Percentiles rank a stretch among this genome's conserved stretches.
phyloP scores from a whole-genome alignment of 805 yeast species.

The Sugiyamaella floridensis region DNA sequence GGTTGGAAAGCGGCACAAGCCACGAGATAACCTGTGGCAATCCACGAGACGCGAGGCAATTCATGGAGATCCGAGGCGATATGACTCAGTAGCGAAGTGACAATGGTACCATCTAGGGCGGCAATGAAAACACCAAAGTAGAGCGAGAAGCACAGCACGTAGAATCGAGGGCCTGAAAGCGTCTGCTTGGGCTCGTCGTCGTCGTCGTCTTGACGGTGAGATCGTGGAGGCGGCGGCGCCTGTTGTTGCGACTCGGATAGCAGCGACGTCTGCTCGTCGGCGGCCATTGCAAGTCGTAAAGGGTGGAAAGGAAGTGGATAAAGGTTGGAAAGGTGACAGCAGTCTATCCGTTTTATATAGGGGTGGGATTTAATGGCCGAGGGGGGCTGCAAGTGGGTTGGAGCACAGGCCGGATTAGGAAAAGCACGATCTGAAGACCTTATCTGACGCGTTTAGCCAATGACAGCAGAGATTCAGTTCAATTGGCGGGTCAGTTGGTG shows the following conservation, averaged over 20 bases:
- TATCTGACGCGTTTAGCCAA: too few species aligned
- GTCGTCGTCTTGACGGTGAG: background rate
- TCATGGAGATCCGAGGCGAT: constrained; percentile 56
- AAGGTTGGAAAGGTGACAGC: too few species aligned
- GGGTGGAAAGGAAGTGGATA: too few species aligned
- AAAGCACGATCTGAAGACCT: too few species aligned
- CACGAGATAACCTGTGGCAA: constrained; percentile 62
- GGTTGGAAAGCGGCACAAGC: constrained; percentile 73
- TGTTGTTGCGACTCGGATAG: background rate
- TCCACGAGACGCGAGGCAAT: constrained; percentile 52
- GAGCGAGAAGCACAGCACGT: constrained; percentile 11
- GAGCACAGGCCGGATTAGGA: too few species aligned
- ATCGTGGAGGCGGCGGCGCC: background rate
- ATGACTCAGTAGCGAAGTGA: constrained; percentile 49
- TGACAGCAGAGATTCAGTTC: too few species aligned
- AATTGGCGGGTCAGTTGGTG: too few species aligned
- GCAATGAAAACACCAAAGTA: constrained; percentile 38
- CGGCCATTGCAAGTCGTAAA: background rate
- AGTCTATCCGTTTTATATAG: too few species aligned
- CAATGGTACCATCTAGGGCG: constrained; percentile 54
- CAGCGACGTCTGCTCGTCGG: background rate
- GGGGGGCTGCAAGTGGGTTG: too few species aligned
- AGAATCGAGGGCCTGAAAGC: background rate
- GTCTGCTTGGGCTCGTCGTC: background rate
- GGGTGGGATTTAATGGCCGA: too few species aligned